Evolutionary conservation across 1,284 basidiomycete genomes (phyloP), one percentile per base, ranked within the genome.

Genomic region (Erythrobasidium hasegawianum): DNA sequence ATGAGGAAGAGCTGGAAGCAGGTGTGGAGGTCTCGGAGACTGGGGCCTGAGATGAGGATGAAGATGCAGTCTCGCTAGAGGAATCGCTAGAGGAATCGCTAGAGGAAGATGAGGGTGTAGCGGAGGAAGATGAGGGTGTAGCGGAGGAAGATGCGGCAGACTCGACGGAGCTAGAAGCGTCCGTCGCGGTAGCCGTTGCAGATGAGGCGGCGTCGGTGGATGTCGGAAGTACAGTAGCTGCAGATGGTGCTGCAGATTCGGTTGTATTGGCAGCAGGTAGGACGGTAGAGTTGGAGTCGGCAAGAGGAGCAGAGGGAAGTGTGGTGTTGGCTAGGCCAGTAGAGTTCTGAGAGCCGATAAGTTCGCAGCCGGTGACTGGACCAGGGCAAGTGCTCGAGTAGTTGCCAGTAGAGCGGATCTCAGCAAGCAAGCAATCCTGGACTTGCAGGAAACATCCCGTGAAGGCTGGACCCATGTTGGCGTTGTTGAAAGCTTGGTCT

Each of bases 401-500:
- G 13, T 67, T 66, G 11, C 71, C 71, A 1, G 50, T 60, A 14
- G 60, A 50, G 24, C 41, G 41, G 49, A 73, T 57, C 33, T 71
- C 69, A 47, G 67, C 68, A 27, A 68, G 65, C 45, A 73, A 68
- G 62, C 72, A 73, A 24, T 57, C 39, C 55, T 73, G 61, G 3
- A 73, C 72, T 41, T 72, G 69, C n/a, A 40, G 56, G 61, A 73
- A 59, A 54, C 72, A 73, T 1, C 59, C 60, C 1, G 69, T 70
- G 56, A 66, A 73, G n/a, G 71, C 69, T 1, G 72, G 59, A 16
- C 72, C 72, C 67, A 71, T 70, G 18, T 71, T 71, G 39, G 58
- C 57, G 54, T 71, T 72, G 70, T 73, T 72, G 70, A 73, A 73
- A 59, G 60, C 71, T 14, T 62, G 53, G 27, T 71, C 70, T 52